Evolutionary conservation across 2,329 filamentous ascomycete genomes (phyloP), one percentile per base, ranked within the genome.

Genomic region (Cryphonectria carpinicola): DNA sequence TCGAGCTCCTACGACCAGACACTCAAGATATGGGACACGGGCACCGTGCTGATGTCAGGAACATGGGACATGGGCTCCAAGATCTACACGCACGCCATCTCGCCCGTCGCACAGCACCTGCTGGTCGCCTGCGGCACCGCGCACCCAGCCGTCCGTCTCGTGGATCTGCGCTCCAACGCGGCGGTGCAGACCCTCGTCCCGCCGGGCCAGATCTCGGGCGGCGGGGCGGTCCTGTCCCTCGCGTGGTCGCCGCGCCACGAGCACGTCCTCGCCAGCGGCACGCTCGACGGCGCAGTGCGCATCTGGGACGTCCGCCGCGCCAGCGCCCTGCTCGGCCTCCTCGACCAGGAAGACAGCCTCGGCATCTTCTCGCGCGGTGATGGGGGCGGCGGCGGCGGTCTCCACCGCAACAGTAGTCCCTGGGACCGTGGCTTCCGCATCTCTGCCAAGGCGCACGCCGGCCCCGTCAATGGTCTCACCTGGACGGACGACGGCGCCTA

Each of bases 91-190:
- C 94, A 97, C 79, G 89, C 92, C 0, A 86, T 93, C 37, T 97
- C 94, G 0, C 87, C 90, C 58, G 83, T 95, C 70, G 87, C 93
- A 69, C 83, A 88, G 67, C 86, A 94, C 76, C 85, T 97, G 0
- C 87, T 97, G 4, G 92, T 98, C 13, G 94, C 95, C 13, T 96
- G 94, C 76, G 95, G 93, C 0, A 97, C 94, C 0, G 94, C 97
- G 74, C 90, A 96, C 78, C 93, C 93, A 8, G 87, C 92, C 37
- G 92, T 97, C 19, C 90, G 94, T 22, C 87, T 98, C 8, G 89
- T 98, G 7, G 95, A 98, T 78, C 85, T 98, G 46, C 92, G 93
- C 67, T 95, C 94, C 0, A 94, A 94, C 2, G 88, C 94, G 22
- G 89, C 87, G 64, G 90, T 92, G 1, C 92, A 94, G 77, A 89